Base-by-base conservation (phyloP, 108 stramenopile species). In the Cyclotella atomus region DNA sequence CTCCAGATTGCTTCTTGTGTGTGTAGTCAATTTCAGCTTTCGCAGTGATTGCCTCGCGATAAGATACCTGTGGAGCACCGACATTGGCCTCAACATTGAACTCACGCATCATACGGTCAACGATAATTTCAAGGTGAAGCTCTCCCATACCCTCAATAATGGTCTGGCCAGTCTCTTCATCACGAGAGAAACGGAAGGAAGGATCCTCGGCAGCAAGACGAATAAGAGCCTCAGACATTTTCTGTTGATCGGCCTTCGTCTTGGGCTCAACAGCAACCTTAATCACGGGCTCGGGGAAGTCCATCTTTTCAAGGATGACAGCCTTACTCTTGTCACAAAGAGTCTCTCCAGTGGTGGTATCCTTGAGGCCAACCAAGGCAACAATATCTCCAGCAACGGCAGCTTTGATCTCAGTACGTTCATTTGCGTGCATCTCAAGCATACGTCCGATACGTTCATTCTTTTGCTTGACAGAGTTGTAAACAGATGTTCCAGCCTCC, bases 131-230 rank as follows among this genome's bases (percentile, higher is more conserved):
- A 49, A 99, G 85, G 87, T 99, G 99, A 19, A 99, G 92, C 88
- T 99, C 98, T 50, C 99, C 99, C 99, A 99, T 99, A 65, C 99
- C 99, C 71, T 95, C 95, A 73, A 99, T 98, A 79, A 98, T 82
- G 30, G 97, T 97, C 83, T 99, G 98, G 16, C 97, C 97, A 25
- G 97, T 97, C 63, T 98, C 98, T 60, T 97, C 97, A 82, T 98
- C 97, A 71, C 93, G 91, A 27, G 85, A 84, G 83, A 95, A 92
- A 27, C 93, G 91, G 92, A 99, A 96, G 17, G 93, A 95, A 15
- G 99, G 99, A 85, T 99, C 99, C 78, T 99, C 98, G 21, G 96
- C 91, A 49, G 92, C 93, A 81, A 99, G 94, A 32, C 94, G 87
- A 63, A 90, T 89, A 33, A 99, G 87, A 1, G 98, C 98, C 50